These are phyloP conservation scores for Colletotrichum truncatum DNA, from an alignment of 2,329 filamentous ascomycete species.

Conservation along the genomic window DNA sequence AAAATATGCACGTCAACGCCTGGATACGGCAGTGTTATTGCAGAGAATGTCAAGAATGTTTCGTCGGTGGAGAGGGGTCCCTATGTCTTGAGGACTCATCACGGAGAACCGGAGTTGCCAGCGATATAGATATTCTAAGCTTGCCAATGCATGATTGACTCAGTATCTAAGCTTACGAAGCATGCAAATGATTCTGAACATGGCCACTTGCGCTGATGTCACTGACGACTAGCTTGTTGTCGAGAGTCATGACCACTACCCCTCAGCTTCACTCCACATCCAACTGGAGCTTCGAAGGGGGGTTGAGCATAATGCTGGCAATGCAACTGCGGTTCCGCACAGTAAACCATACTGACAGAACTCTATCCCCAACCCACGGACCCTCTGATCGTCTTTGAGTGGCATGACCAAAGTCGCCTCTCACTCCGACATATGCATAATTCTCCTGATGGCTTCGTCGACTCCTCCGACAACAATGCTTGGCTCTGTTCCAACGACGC, in stretches of 20 bases:
- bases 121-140: too few species aligned
- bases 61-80: too few species aligned
- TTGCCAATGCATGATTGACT: neutral
- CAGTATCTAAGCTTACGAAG: neutral
- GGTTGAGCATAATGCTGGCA: neutral
- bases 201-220: neutral
- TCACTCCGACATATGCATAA: slow-evolving; percentile 32
- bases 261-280: neutral
- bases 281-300: neutral
- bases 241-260: neutral
- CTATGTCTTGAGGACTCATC: too few species aligned
- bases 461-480: slow-evolving; percentile 64
- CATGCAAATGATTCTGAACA: neutral
- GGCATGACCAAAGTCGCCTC: too few species aligned
- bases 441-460: slow-evolving; percentile 61
- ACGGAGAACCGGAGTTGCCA: too few species aligned
- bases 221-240: neutral
- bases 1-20: neutral
- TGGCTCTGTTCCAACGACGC: slow-evolving; percentile 55
- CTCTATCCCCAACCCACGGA: too few species aligned
- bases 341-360: neutral
- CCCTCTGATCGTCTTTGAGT: too few species aligned
- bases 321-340: neutral
- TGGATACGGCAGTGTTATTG: neutral
- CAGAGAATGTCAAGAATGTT: neutral